Conservation (phyloP, 441 rosid genomes). For the Raphanus hybrid region DNA sequence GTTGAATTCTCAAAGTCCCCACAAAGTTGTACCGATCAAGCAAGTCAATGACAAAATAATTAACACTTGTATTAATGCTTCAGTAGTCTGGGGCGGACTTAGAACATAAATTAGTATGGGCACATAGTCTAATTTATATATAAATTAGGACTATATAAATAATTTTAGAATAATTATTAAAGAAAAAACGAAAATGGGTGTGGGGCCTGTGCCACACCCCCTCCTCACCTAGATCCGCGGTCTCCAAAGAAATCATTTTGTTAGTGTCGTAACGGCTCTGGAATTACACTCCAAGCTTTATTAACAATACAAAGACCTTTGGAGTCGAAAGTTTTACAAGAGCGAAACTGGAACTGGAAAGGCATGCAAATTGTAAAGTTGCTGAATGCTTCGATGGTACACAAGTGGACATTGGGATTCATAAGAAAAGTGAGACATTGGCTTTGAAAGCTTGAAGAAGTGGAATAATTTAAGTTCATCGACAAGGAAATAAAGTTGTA, state of each 20-base stretch:
- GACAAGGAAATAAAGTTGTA: not conserved
- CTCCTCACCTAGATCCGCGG: too few species aligned
- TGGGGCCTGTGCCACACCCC: too few species aligned
- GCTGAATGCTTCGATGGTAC: constrained; percentile 7
- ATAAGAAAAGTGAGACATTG: not conserved
- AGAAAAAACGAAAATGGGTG: too few species aligned
- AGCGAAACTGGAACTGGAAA: not conserved
- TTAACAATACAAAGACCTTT: not conserved
- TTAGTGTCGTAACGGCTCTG: not conserved
- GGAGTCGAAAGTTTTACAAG: not conserved
- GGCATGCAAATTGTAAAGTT: constrained; percentile 3
- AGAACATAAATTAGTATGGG: too few species aligned
- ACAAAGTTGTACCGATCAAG: constrained; percentile 13
- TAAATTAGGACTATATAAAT: too few species aligned
- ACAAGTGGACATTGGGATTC: not conserved
- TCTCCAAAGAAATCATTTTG: not conserved
- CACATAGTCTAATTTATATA: too few species aligned
- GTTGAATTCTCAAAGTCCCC: not conserved
- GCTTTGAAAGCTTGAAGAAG: not conserved
- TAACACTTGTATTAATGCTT: constrained; percentile 9
- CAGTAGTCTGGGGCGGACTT: not conserved
- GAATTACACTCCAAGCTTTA: not conserved
- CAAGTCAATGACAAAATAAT: constrained; percentile 13
- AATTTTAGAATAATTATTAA: too few species aligned
- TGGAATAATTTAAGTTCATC: constrained; percentile 10